Percentiles rank a stretch among this genome's conserved stretches.
These are phyloP conservation scores for Apophysomyces trapeziformis DNA, from an alignment of 371 early-diverging fungal species.

Conservation along the genomic window DNA sequence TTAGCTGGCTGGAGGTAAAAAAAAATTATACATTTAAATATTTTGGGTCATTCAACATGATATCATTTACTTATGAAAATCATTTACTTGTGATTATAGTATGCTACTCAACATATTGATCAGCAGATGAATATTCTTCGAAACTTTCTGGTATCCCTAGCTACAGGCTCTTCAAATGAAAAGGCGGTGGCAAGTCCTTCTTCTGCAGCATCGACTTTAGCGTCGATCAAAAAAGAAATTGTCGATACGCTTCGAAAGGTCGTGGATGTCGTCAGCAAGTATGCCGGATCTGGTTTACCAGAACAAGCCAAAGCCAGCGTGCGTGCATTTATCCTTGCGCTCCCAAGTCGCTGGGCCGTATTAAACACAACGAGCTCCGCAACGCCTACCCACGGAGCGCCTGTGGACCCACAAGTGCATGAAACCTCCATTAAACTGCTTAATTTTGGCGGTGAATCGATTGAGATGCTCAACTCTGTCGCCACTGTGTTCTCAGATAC, in stretches of 20 bases:
- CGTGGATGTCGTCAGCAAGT: conserved; percentile 84
- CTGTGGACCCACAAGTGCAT: conserved; percentile 30
- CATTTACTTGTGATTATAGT: conserved; percentile 43
- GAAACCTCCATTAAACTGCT: conserved; percentile 54
- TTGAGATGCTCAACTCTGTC: conserved; percentile 81
- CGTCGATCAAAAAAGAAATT: conserved; percentile 78
- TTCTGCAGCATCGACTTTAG: conserved; percentile 49
- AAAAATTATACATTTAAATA: too few species aligned
- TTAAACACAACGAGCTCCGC: conserved; percentile 40
- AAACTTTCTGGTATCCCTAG: conserved; percentile 63
- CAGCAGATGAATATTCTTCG: conserved; percentile 78
- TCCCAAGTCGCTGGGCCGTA: conserved; percentile 86
- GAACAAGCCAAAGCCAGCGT: conserved; percentile 85
- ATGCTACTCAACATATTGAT: conserved; percentile 84
- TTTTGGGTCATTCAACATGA: neutral
- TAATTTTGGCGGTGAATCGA: conserved; percentile 82
- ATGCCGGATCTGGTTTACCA: conserved; percentile 87
- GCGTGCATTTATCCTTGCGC: conserved; percentile 81
- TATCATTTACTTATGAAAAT: conserved; percentile 4
- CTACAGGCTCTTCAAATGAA: conserved; percentile 27
- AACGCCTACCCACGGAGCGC: conserved; percentile 36
- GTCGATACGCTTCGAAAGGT: conserved; percentile 87
- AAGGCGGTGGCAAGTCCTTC: conserved; percentile 24
- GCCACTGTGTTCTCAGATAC: conserved; percentile 82
- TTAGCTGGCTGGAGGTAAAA: conserved; percentile 76